Conservation (phyloP, 768 basidiomycete genomes). For the Harrya chromipes region DNA sequence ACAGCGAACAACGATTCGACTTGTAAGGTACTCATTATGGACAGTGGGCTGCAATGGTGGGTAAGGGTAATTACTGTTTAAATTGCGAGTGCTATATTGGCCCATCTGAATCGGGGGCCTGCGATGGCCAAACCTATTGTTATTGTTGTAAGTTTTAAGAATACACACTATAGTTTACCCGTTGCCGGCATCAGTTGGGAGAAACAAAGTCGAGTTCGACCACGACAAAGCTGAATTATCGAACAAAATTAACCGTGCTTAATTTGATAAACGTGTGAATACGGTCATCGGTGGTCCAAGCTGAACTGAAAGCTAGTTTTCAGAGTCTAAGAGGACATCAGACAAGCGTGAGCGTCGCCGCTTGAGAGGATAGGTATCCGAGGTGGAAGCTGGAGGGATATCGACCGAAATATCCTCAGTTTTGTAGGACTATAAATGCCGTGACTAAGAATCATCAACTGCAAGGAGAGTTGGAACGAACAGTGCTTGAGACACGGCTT, state of each 20-base stretch:
- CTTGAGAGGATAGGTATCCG: slow-evolving; percentile 36
- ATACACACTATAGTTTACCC: slow-evolving; percentile 9
- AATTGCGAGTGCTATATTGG: not conserved
- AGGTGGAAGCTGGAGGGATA: slow-evolving; percentile 30
- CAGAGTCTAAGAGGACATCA: slow-evolving; percentile 30
- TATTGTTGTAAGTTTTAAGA: slow-evolving; percentile 15
- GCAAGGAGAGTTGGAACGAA: slow-evolving; percentile 13
- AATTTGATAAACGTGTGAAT: slow-evolving; percentile 23
- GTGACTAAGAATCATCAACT: slow-evolving; percentile 7
- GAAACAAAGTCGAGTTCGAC: slow-evolving; percentile 1
- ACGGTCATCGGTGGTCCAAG: slow-evolving; percentile 1
- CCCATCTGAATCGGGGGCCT: not conserved
- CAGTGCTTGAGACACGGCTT: slow-evolving; percentile 21
- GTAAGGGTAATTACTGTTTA: not conserved
- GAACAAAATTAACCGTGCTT: slow-evolving; percentile 24
- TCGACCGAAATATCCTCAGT: slow-evolving; percentile 27
- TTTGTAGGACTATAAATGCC: slow-evolving; percentile 22
- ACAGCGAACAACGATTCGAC: slow-evolving; percentile 46
- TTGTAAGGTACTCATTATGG: slow-evolving; percentile 37
- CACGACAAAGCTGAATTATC: slow-evolving; percentile 6
- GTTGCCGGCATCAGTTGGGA: slow-evolving; percentile 5
- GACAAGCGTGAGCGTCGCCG: slow-evolving; percentile 44
- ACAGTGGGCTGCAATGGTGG: not conserved
- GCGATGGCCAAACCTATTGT: slow-evolving; percentile 16
- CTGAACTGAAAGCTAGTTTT: slow-evolving; percentile 18